These are phyloP conservation scores for Leishmania arabica DNA, from an alignment of 208 protist genomes.

Conservation along the genomic window DNA sequence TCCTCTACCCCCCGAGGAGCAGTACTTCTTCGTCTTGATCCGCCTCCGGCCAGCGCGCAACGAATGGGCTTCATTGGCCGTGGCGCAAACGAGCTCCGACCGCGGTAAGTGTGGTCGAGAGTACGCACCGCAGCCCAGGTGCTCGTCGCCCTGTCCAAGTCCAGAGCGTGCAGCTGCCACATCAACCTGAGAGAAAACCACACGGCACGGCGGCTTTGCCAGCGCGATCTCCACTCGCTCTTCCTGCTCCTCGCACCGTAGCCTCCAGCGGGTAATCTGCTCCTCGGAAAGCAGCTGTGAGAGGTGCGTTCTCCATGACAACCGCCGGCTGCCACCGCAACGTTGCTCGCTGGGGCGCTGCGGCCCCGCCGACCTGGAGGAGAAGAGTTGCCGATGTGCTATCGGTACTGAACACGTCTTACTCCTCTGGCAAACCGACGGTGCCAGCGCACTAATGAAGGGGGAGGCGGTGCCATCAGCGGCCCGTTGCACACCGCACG, in stretches of 20 bases:
- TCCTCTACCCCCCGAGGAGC: not conserved
- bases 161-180: not conserved
- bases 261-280: conserved; percentile 18
- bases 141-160: not conserved
- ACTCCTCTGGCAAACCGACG: not conserved
- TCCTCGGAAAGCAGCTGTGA: conserved; percentile 20
- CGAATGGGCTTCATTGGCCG: not conserved
- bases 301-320: not conserved
- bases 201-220: not conserved
- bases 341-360: not conserved
- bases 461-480: not conserved
- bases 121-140: not conserved
- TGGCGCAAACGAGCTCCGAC: not conserved
- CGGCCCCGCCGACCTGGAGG: not conserved
- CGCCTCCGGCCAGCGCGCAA: not conserved
- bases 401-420: not conserved
- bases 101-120: not conserved
- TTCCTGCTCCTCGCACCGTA: conserved; percentile 26
- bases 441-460: not conserved
- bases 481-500: conserved; percentile 11
- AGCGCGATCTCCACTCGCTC: conserved; percentile 21
- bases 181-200: not conserved
- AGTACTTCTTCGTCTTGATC: not conserved
- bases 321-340: not conserved
- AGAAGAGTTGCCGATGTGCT: not conserved